Base-by-base conservation (phyloP, 129 eudicot species). In the Tagetes erecta region DNA sequence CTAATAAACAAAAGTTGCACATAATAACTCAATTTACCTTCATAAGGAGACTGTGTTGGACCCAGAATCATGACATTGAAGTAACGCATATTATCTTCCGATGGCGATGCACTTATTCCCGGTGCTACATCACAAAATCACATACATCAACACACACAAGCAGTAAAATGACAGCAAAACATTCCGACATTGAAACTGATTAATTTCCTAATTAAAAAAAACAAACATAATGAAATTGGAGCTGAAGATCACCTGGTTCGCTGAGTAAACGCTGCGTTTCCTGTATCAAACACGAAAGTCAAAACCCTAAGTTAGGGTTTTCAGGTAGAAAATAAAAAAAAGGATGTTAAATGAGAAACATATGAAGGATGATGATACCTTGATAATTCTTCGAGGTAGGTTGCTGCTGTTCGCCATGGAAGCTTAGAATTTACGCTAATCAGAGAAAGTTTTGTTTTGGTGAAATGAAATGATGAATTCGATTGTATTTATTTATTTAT, bases 191-290 rank as follows among this genome's bases (percentile, higher is more conserved):
- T 14, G 59, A 64, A 20, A 20, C 27, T 20, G 27, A 38, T 53
- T 8, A 53, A 39, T 12, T 56, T 67, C 59, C 30, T 2, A 20
- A 20, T 36, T 6, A 58, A 65, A 38, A 50, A 49, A 8, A 9
- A 69, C 9, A 12, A 8, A 68, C 47, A 40, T 5, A 1, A 8
- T 69, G 8, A 52, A 53, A 78, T 5, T 60, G 9, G 55, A 74
- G 13, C 46, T 57, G 0, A 45, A 12, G 52, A 20, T 57, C 67
- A 94, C 97, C 97, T 77, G 98, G 98, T 77, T 94, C 98, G 73
- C 98, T 94, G 67, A 94, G 91, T 71, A 94, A 93, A 31, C 98
- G 97, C 84, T 94, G 98, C 36, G 98, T 90, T 74, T 90, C 98
- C 98, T 94, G 79, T 53, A 83, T 34, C 27, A 73, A 71, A 64